A percentile compares a stretch with the other conserved stretches of the same genome.
These are phyloP conservation scores for Metschnikowia similis DNA, from an alignment of 805 yeast genomes.

Conservation along the genomic window DNA sequence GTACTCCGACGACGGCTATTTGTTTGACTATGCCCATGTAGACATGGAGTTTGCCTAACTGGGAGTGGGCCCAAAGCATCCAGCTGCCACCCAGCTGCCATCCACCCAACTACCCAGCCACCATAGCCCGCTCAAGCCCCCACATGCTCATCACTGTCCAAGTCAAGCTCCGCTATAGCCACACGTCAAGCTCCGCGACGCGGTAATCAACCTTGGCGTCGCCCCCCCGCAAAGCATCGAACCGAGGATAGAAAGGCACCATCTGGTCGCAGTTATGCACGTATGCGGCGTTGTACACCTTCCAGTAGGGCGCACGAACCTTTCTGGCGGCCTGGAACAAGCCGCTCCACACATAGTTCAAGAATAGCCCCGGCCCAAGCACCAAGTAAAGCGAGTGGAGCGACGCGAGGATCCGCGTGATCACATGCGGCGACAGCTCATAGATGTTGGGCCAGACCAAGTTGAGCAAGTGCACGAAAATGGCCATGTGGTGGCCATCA, in stretches of 20 bases:
- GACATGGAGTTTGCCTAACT: background rate
- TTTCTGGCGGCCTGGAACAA: slow-evolving; percentile 89
- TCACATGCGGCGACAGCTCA: slow-evolving; percentile 96
- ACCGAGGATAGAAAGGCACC: slow-evolving; percentile 75
- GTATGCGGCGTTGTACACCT: slow-evolving; percentile 70
- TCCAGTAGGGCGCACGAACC: slow-evolving; percentile 86
- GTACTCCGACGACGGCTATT: slow-evolving; percentile 14
- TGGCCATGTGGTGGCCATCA: slow-evolving; percentile 55
- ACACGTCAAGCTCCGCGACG: slow-evolving; percentile 51
- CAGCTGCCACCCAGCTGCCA: no score
- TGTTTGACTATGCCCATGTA: slow-evolving; percentile 11
- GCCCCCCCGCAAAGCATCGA: slow-evolving; percentile 28
- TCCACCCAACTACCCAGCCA: no score
- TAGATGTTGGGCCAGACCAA: slow-evolving; percentile 82
- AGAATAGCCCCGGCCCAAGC: slow-evolving; percentile 69
- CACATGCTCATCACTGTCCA: no score
- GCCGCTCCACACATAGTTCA: slow-evolving; percentile 83
- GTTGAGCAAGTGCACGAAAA: slow-evolving; percentile 78
- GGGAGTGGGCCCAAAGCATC: no score
- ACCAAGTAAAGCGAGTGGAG: slow-evolving; percentile 67
- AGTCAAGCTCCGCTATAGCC: slow-evolving; percentile 18
- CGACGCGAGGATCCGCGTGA: slow-evolving; percentile 73
- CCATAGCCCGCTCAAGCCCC: background rate
- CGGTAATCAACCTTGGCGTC: slow-evolving; percentile 21
- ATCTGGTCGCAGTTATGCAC: slow-evolving; percentile 68